phyloP scores from a whole-genome alignment of 495 filamentous ascomycete species.

The Penicillium samsonianum region DNA sequence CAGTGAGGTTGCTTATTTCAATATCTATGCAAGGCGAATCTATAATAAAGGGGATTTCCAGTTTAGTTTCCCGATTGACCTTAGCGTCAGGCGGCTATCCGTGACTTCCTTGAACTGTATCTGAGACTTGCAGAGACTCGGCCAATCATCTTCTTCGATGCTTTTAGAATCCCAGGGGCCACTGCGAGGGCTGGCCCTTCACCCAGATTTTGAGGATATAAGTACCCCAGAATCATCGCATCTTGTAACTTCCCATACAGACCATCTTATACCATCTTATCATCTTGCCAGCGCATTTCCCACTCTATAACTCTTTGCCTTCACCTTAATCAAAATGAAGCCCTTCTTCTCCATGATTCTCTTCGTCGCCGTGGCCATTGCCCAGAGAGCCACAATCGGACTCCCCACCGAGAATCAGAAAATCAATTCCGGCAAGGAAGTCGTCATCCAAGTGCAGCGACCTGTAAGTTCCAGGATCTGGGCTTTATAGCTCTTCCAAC shows the following conservation, averaged over 20 bases:
- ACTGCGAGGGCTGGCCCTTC: not conserved
- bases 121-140: slow-evolving; percentile 7
- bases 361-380: slow-evolving; percentile 51
- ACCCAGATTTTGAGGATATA: slow-evolving; percentile 1
- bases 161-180: not conserved
- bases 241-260: not conserved
- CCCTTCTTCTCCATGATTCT: slow-evolving; percentile 24
- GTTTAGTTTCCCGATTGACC: not conserved
- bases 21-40: slow-evolving; percentile 7
- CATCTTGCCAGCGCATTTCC: not conserved
- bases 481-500: not conserved
- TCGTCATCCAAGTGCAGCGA: slow-evolving; percentile 37
- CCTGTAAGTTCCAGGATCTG: slow-evolving; percentile 24
- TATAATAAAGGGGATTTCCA: slow-evolving; percentile 5
- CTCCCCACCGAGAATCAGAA: slow-evolving; percentile 50
- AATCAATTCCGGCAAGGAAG: slow-evolving; percentile 22
- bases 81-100: slow-evolving; percentile 6
- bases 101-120: slow-evolving; percentile 1
- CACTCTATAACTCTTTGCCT: not conserved
- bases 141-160: not conserved
- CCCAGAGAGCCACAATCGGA: slow-evolving; percentile 65
- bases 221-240: not conserved
- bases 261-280: not conserved
- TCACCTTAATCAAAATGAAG: slow-evolving; percentile 25
- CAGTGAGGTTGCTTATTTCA: not conserved